Evolutionary conservation across 2,329 filamentous ascomycete species (phyloP).

Genomic region (Pseudophaeomoniella oleicola): DNA sequence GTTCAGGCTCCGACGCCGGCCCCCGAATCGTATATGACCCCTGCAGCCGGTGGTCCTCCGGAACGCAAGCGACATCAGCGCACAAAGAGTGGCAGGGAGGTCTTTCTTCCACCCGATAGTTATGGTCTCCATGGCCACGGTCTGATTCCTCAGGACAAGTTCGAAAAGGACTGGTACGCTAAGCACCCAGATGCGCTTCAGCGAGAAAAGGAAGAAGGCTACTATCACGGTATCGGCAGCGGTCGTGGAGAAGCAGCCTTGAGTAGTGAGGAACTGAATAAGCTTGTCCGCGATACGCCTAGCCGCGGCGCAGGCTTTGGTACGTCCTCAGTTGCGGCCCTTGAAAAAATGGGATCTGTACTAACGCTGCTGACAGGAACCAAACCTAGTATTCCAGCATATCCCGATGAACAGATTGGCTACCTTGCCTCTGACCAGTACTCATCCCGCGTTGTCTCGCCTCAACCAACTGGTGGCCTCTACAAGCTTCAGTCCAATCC

Average conservation of each 20-base stretch:
- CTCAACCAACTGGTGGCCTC: constrained; percentile 34
- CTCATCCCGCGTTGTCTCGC: constrained; percentile 59
- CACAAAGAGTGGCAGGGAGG: constrained; percentile 56
- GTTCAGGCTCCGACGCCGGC: constrained; percentile 87
- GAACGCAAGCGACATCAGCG: constrained; percentile 47
- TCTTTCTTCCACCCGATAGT: constrained; percentile 68
- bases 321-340: constrained; percentile 18
- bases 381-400: constrained; percentile 30
- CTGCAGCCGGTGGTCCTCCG: constrained; percentile 3
- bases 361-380: neutral
- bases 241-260: constrained; percentile 63
- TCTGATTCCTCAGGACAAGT: constrained; percentile 57
- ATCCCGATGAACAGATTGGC: constrained; percentile 80
- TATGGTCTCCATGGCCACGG: constrained; percentile 89
- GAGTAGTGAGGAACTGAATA: constrained; percentile 81
- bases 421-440: constrained; percentile 81
- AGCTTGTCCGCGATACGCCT: constrained; percentile 63
- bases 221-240: constrained; percentile 44
- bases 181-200: constrained; percentile 72
- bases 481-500: constrained; percentile 26
- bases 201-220: constrained; percentile 54
- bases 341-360: neutral
- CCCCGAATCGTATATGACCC: constrained; percentile 13
- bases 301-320: constrained; percentile 35
- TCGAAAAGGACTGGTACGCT: constrained; percentile 83